Evolutionary conservation across 768 basidiomycete genomes (phyloP), one percentile per base, ranked within the genome.

Genomic region (Boletus reticuloceps): DNA sequence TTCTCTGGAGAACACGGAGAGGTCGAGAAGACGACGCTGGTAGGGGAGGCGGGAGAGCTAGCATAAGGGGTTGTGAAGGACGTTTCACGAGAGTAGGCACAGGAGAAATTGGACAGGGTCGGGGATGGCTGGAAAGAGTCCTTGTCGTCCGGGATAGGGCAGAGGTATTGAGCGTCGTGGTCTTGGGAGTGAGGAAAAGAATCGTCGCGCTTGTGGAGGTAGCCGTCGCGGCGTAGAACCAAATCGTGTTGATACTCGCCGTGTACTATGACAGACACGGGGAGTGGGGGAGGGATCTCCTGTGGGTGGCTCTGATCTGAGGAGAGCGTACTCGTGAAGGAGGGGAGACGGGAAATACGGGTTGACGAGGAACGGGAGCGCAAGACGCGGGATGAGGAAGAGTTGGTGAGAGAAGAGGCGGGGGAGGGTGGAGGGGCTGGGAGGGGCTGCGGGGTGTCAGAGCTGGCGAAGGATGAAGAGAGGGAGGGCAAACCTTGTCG

Each of bases 261-360:
- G 3, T 70, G 69, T 3, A 70, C 64, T 4, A 70, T 60, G n/a
- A 70, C 66, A 5, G 69, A 72, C 3, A 68, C 68, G 32, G 68
- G 69, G 0, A 65, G 51, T 0, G 70, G 69, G 0, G 59, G 68
- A 17, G 61, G 53, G 2, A 64, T 42, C 20, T 70, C 69, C 37
- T 61, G 66, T 0, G 70, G 62, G 2, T 62, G 60, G 32, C 69
- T 72, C 36, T 72, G 70, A 16, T 72, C 70, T 0, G 69, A 70
- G 3, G 70, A 70, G 55, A 70, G 64, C 10, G 70, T 70, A 39
- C 69, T 70, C 0, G 69, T 72, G 57, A 70, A 72, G 0, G 69
- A 70, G 17, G 70, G 68, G 0, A 70, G 64, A 51, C 68, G 70
- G 5, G 69, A 70, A 2, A 70, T 70, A 43, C 68, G 54, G 19